These are phyloP conservation scores for Aspergillus brasiliensis DNA, from an alignment of 2,329 filamentous ascomycete species.

Conservation along the genomic window DNA sequence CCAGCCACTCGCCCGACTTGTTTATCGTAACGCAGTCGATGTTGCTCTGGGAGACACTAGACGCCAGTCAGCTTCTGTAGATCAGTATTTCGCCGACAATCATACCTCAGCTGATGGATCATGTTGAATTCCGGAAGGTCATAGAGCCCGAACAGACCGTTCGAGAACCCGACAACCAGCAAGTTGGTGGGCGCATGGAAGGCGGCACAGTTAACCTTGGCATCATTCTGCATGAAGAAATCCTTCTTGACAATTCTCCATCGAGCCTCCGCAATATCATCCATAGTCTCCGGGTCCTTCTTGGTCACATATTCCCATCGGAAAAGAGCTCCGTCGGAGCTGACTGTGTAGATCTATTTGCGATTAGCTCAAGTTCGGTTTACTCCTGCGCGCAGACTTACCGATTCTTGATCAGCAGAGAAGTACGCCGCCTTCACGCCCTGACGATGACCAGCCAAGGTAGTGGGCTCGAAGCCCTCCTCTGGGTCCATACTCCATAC, in stretches of 20 bases:
- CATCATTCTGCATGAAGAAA: slow-evolving; percentile 90
- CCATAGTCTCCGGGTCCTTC: slow-evolving; percentile 62
- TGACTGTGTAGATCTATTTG: slow-evolving; percentile 79
- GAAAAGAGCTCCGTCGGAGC: slow-evolving; percentile 95
- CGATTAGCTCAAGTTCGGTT: slow-evolving; percentile 17
- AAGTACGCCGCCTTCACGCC: slow-evolving; percentile 95
- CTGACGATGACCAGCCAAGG: slow-evolving; percentile 87
- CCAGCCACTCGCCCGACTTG: slow-evolving; percentile 92
- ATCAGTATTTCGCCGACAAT: neutral
- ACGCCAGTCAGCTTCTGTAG: slow-evolving; percentile 31
- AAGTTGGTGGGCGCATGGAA: slow-evolving; percentile 86
- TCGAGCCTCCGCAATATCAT: slow-evolving; percentile 68
- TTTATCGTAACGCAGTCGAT: slow-evolving; percentile 96
- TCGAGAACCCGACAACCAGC: slow-evolving; percentile 95
- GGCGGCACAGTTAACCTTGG: slow-evolving; percentile 83
- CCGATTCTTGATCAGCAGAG: slow-evolving; percentile 84
- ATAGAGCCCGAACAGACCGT: slow-evolving; percentile 90
- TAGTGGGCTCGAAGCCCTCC: slow-evolving; percentile 85
- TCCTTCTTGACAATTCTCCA: slow-evolving; percentile 92
- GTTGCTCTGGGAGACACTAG: slow-evolving; percentile 91
- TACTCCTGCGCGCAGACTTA: slow-evolving; percentile 29
- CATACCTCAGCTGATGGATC: slow-evolving; percentile 74
- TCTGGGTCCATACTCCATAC: slow-evolving; percentile 93
- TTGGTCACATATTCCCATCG: slow-evolving; percentile 80
- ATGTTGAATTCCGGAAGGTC: slow-evolving; percentile 95